Percentiles rank a stretch among this genome's conserved stretches.
These are phyloP conservation scores for Sporothrix variecibatus DNA, from an alignment of 2,329 filamentous ascomycete genomes.

Conservation along the genomic window DNA sequence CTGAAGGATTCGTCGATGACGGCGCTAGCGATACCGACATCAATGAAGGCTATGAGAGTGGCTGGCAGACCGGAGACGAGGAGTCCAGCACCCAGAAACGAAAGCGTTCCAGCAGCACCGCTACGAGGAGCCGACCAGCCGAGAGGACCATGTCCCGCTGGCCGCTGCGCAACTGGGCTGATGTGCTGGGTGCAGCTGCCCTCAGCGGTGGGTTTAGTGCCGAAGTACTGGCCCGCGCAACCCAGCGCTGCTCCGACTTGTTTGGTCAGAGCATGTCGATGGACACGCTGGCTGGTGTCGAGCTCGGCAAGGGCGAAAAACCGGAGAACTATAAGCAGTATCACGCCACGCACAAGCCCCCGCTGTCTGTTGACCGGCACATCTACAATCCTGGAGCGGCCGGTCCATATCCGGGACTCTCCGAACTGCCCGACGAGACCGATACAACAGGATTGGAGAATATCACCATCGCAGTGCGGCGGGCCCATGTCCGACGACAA, in stretches of 20 bases:
- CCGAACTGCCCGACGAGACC: background rate
- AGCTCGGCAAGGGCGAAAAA: background rate
- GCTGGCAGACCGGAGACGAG: background rate
- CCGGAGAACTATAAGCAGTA: background rate
- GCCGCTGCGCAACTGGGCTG: constrained; percentile 75
- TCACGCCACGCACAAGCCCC: background rate
- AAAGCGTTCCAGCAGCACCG: background rate
- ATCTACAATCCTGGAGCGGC: background rate
- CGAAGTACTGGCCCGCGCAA: constrained; percentile 65
- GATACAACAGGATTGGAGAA: background rate
- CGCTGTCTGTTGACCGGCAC: background rate
- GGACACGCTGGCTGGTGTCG: constrained; percentile 48
- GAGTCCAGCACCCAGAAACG: background rate
- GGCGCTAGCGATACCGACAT: background rate
- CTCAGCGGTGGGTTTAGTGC: constrained; percentile 70
- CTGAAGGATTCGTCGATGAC: background rate
- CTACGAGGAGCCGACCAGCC: background rate
- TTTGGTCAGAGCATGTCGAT: constrained; percentile 74
- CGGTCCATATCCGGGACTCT: background rate
- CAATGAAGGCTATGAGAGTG: background rate
- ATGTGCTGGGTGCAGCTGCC: constrained; percentile 77
- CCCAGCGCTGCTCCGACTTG: constrained; percentile 71
- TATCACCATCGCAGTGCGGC: background rate
- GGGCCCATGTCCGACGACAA: background rate
- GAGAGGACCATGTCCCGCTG: constrained; percentile 32